These are phyloP conservation scores for Zymoseptoria pseudotritici DNA, from an alignment of 2,329 filamentous ascomycete species.

Conservation along the genomic window DNA sequence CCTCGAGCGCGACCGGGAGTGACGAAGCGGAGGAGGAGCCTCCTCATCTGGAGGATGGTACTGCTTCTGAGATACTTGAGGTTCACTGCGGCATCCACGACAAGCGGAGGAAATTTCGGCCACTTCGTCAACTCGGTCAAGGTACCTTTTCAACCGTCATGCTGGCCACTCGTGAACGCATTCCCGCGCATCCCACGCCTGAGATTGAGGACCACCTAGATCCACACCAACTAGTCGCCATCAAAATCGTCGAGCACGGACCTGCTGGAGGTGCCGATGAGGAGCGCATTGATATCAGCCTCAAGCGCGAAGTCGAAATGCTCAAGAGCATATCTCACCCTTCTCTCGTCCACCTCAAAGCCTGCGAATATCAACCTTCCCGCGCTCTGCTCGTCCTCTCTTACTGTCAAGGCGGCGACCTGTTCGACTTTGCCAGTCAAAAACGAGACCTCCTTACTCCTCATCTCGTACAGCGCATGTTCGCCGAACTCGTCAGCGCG, in stretches of 20 bases:
- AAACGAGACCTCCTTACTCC: slow-evolving; percentile 62
- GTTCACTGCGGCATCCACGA: slow-evolving; percentile 55
- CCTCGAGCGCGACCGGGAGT: slow-evolving; percentile 50
- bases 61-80: slow-evolving; percentile 35
- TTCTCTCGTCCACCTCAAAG: slow-evolving; percentile 82
- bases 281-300: slow-evolving; percentile 82
- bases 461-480: slow-evolving; percentile 70
- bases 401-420: slow-evolving; percentile 87
- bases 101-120: slow-evolving; percentile 70
- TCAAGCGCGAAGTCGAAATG: slow-evolving; percentile 93
- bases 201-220: slow-evolving; percentile 47
- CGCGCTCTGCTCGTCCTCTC: slow-evolving; percentile 79
- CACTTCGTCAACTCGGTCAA: slow-evolving; percentile 73
- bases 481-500: slow-evolving; percentile 79
- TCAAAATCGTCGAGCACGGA: slow-evolving; percentile 93
- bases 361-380: slow-evolving; percentile 77
- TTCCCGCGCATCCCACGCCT: slow-evolving; percentile 30
- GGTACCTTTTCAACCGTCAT: slow-evolving; percentile 95
- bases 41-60: slow-evolving; percentile 31
- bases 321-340: slow-evolving; percentile 83
- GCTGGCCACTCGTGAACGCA: slow-evolving; percentile 72
- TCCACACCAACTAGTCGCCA: slow-evolving; percentile 77
- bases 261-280: slow-evolving; percentile 89
- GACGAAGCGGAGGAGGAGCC: slow-evolving; percentile 42
- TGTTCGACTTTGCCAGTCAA: slow-evolving; percentile 83